Evolutionary conservation across 352 stramenopile genomes (phyloP).

Genomic region (Phytopythium sindhum): DNA sequence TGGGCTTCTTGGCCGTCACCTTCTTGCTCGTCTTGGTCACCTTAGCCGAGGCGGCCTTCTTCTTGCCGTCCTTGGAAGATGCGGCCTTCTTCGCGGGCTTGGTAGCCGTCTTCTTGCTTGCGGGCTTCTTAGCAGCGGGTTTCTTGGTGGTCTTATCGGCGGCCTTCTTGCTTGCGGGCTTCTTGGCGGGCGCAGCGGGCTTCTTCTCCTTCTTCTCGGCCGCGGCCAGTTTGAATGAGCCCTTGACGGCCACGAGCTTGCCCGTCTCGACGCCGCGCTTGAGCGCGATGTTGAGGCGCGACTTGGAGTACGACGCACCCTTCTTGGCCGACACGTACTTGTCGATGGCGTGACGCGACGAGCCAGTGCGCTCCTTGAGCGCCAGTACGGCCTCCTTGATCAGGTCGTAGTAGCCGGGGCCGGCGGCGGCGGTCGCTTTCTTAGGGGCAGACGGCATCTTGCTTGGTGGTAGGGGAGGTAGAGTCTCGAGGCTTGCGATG

Average conservation of each 20-base stretch:
- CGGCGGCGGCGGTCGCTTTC: constrained; percentile 43
- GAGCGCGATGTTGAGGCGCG: constrained; percentile 85
- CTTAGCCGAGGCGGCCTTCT: constrained; percentile 15
- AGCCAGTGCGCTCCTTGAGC: constrained; percentile 91
- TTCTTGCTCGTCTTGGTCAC: constrained; percentile 29
- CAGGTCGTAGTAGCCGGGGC: constrained; percentile 86
- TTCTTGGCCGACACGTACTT: constrained; percentile 91
- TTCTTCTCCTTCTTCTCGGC: constrained; percentile 84
- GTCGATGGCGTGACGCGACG: constrained; percentile 92
- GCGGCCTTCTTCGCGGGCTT: constrained; percentile 82
- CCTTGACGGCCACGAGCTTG: constrained; percentile 91
- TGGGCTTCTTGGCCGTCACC: constrained; percentile 47
- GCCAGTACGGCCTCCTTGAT: constrained; percentile 91
- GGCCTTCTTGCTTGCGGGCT: constrained; percentile 38
- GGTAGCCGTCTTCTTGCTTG: constrained; percentile 24
- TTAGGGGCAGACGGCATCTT: constrained; percentile 58
- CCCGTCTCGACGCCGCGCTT: constrained; percentile 88
- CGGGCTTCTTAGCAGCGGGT: constrained; percentile 13
- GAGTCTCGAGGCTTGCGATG: constrained; percentile 10
- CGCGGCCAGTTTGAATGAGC: constrained; percentile 92
- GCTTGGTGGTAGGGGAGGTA: constrained; percentile 9
- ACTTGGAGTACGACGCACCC: constrained; percentile 71
- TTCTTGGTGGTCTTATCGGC: constrained; percentile 44
- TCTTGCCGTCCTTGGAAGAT: constrained; percentile 28
- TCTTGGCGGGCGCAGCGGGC: constrained; percentile 31